phyloP scores from a whole-genome alignment of 257 asterid genomes.

The Striga asiatica region DNA sequence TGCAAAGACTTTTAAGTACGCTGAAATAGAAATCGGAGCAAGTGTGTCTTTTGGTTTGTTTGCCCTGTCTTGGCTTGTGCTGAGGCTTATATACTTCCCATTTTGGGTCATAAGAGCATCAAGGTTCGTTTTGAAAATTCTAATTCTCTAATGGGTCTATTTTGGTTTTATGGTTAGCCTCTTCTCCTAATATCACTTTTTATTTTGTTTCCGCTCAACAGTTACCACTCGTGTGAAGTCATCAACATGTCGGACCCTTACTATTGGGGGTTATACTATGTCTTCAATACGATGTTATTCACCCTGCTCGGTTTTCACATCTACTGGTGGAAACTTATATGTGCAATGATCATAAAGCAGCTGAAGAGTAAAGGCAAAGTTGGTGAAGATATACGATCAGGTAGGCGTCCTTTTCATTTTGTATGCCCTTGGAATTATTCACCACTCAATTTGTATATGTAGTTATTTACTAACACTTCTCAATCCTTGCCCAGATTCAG shows the following conservation, averaged over 20 bases:
- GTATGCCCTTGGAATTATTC: no score
- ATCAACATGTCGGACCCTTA: slow-evolving; percentile 38
- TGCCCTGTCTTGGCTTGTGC: slow-evolving; percentile 70
- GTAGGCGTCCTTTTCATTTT: slow-evolving; percentile 20
- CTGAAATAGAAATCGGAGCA: slow-evolving; percentile 77
- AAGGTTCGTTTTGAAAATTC: slow-evolving; percentile 40
- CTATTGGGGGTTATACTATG: slow-evolving; percentile 36
- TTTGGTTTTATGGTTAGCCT: no score
- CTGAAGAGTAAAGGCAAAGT: slow-evolving; percentile 78
- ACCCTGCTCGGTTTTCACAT: slow-evolving; percentile 76
- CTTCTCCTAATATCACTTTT: no score
- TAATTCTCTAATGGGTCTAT: no score
- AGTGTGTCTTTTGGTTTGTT: slow-evolving; percentile 71
- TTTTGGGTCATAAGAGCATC: slow-evolving; percentile 74
- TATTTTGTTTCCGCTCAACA: slow-evolving; percentile 28
- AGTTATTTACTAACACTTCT: slow-evolving; percentile 17
- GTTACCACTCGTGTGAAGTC: slow-evolving; percentile 36
- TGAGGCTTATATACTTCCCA: slow-evolving; percentile 85
- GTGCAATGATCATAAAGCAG: slow-evolving; percentile 68
- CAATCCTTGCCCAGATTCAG: slow-evolving; percentile 35
- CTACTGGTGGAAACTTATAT: slow-evolving; percentile 95
- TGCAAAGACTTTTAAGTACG: slow-evolving; percentile 87
- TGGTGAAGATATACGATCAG: slow-evolving; percentile 97
- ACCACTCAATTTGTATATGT: no score
- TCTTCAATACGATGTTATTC: slow-evolving; percentile 75